Base-by-base conservation (phyloP, 345 rosid species). In the Linum tenue region DNA sequence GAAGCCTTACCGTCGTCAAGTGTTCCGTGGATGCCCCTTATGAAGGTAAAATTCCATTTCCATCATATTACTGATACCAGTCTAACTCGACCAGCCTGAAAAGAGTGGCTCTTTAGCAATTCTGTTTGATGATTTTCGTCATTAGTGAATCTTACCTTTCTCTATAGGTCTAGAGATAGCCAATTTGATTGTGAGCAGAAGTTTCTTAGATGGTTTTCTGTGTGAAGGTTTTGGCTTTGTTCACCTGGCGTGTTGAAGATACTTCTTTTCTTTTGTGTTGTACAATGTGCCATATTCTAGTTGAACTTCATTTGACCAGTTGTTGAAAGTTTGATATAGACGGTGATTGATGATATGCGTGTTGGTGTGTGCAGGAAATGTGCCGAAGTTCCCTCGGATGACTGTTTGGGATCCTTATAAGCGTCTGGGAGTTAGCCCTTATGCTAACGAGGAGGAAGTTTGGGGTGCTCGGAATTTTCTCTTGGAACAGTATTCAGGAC, bases 391-490 rank as follows among this genome's bases (percentile, higher is more conserved):
- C 68, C 87, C 97, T 3, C 82, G 97, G 60, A 59, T 67, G 39
- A 86, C 74, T 59, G 88, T 90, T 60, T 85, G 97, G 99, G 90
- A 94, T 67, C 99, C 99, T 5, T 90, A 85, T 75, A 94, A 76
- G 68, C 87, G 96, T 64, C 78, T 94, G 56, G 97, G 97, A 5
- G 55, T 91, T 22, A 81, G 86, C 66, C 86, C 82, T 17, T 83
- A 85, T 68, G 96, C 99, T 69, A 83, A 95, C 0, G 96, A 88
- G 82, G 97, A 94, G 69, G 99, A 94, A 77, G 81, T 94, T 70
- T 94, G 96, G 99, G 88, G 86, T 4, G 84, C 99, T 0, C 96
- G 99, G 70, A 91, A 94, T 82, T 94, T 94, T 69, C 97, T 94
- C 64, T 53, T 86, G 65, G 73, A 88, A 66, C 95, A 94, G 74